Base-by-base conservation (phyloP, 1,284 basidiomycete genomes). In the Tranzscheliella williamsii region DNA sequence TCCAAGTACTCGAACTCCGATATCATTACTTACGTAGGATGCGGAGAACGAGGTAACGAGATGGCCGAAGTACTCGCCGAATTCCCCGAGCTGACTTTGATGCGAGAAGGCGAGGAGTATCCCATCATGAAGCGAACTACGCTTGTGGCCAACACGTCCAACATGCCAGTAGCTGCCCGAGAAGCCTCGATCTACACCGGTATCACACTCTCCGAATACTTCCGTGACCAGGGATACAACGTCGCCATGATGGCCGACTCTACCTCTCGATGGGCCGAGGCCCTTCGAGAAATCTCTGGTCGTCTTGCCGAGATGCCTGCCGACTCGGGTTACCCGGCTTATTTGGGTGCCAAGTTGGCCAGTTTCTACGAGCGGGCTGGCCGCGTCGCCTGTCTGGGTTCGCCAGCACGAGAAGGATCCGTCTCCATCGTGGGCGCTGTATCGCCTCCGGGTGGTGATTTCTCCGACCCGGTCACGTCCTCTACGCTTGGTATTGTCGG, bases 171-270 rank as follows among this genome's bases (percentile, higher is more conserved):
- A 73, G 95, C 95, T 27, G 95, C 95, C 29, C 91, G 95, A 76
- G 95, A 99, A 82, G 95, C 95, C 5, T 97, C 94, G 34, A 98
- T 99, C 79, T 99, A 99, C 81, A 99, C 95, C 32, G 95, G 95
- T 75, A 98, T 99, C 81, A 99, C 95, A 0, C 85, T 98, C 18
- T 94, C 94, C 35, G 94, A 99, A 78, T 99, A 98, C 82, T 98
- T 95, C 88, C 90, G 94, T 81, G 94, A 98, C 80, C 93, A 97
- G 80, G 94, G 95, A 24, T 87, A 85, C 77, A 93, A 98, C 76
- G 94, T 99, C 24, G 87, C 94, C 40, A 99, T 99, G 95, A 98
- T 98, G 93, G 95, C 94, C 38, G 95, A 98, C 80, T 97, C 94
- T 6, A 97, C 95, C 0, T 96, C 92, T 23, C 92, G 95, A 72